Conservation (phyloP, 352 stramenopile species). For the Elongisporangium prolatum region DNA sequence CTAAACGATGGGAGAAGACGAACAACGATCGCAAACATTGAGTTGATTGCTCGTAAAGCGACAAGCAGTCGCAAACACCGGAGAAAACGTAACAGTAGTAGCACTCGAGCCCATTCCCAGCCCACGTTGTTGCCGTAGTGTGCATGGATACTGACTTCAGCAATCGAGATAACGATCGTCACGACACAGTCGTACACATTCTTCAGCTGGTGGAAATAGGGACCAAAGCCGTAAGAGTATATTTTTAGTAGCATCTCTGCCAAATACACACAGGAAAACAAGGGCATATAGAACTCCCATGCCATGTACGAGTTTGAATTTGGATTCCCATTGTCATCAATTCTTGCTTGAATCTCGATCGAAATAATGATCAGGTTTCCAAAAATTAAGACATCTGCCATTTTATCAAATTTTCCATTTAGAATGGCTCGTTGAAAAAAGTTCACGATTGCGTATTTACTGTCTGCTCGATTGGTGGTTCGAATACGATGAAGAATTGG, state of each 20-base stretch:
- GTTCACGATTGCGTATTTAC: conserved; percentile 11
- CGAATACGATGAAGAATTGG: conserved; percentile 3
- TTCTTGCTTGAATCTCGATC: conserved; percentile 46
- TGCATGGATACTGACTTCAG: conserved; percentile 47
- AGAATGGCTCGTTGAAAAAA: conserved; percentile 20
- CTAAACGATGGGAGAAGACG: conserved; percentile 46
- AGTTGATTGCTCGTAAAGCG: conserved; percentile 36
- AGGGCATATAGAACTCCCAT: conserved; percentile 54
- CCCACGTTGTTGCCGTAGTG: conserved; percentile 32
- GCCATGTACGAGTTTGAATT: conserved; percentile 11
- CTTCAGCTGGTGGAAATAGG: conserved; percentile 58
- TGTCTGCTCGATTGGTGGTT: conserved; percentile 12
- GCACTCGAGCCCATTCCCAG: conserved; percentile 47
- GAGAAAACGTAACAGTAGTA: conserved; percentile 59
- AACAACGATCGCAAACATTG: conserved; percentile 51
- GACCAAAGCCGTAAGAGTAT: conserved; percentile 37
- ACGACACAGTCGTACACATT: conserved; percentile 86
- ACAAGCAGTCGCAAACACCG: conserved; percentile 46
- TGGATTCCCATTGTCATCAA: conserved; percentile 8
- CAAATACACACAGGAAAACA: conserved; percentile 68
- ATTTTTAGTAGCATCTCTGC: conserved; percentile 85
- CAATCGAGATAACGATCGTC: conserved; percentile 47
- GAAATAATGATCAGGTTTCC: conserved; percentile 43
- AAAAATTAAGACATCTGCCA: conserved; percentile 33
- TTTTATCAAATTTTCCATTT: conserved; percentile 27